Evolutionary conservation across 345 rosid genomes (phyloP).

Genomic region (Orychophragmus violaceus): DNA sequence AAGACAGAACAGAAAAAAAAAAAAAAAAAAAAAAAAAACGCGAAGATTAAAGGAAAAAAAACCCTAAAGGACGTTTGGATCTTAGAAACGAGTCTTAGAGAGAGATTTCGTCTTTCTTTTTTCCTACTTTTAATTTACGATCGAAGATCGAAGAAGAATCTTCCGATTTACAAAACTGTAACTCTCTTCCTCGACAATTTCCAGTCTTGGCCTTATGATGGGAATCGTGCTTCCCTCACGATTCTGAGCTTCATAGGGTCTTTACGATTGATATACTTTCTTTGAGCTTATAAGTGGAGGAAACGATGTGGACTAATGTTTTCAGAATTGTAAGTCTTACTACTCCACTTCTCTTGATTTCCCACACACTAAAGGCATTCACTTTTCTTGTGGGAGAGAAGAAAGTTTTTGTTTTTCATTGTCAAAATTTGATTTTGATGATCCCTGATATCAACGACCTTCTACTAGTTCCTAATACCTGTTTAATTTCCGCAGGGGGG

Average conservation of each 20-base stretch:
- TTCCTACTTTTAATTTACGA: too few species aligned
- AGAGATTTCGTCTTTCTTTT: not conserved
- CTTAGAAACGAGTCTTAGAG: not conserved
- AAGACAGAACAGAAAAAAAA: not conserved
- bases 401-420: not conserved
- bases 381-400: not conserved
- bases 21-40: not conserved
- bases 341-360: not conserved
- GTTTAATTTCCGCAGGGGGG: conserved; percentile 54
- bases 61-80: not conserved
- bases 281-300: not conserved
- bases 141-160: not conserved
- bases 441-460: not conserved
- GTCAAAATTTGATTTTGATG: not conserved
- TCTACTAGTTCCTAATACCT: not conserved
- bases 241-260: not conserved
- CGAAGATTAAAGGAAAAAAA: not conserved
- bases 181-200: not conserved
- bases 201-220: not conserved
- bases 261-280: not conserved
- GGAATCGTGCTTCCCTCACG: not conserved
- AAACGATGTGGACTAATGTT: conserved; percentile 74
- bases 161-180: not conserved
- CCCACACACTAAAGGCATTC: not conserved
- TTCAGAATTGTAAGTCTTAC: conserved; percentile 61